Conservation (phyloP, 305 asterid species). For the Ajuga reptans region DNA sequence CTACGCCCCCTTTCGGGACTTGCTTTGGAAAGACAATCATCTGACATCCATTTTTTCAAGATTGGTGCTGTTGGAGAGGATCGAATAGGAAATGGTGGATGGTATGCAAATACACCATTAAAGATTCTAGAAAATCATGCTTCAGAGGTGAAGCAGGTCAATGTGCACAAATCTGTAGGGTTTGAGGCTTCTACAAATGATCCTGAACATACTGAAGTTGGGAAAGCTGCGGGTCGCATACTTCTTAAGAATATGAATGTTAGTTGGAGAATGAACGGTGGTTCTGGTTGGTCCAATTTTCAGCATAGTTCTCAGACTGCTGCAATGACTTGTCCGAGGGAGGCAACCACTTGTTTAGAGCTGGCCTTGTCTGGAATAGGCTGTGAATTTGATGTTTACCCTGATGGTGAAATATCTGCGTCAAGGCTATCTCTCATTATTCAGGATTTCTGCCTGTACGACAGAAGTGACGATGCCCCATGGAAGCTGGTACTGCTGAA, state of each 20-base stretch:
- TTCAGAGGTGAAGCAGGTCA: constrained; percentile 43
- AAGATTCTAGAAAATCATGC: constrained; percentile 74
- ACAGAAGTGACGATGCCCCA: constrained; percentile 70
- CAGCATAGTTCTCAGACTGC: constrained; percentile 37
- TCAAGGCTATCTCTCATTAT: constrained; percentile 58
- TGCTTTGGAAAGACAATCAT: constrained; percentile 33
- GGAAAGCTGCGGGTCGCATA: constrained; percentile 57
- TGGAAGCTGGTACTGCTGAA: constrained; percentile 78
- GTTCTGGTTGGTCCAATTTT: constrained; percentile 72
- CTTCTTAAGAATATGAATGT: constrained; percentile 68
- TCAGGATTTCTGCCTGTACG: constrained; percentile 57
- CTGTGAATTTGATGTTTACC: constrained; percentile 54
- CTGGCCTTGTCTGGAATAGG: constrained; percentile 62
- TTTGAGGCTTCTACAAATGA: constrained; percentile 43
- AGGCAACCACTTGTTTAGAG: constrained; percentile 52
- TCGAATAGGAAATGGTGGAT: constrained; percentile 49
- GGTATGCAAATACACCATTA: constrained; percentile 58
- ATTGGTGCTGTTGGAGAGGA: constrained; percentile 33
- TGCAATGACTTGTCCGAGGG: constrained; percentile 45
- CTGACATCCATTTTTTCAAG: constrained; percentile 34
- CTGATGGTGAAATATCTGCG: constrained; percentile 62
- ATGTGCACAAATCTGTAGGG: constrained; percentile 27
- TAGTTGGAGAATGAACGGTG: constrained; percentile 78
- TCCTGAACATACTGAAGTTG: constrained; percentile 35
- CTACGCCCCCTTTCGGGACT: constrained; percentile 59